A percentile compares a stretch with the other conserved stretches of the same genome.
Evolutionary conservation across 164 flowering plant species (phyloP).

Genomic region (Akebia trifoliata): DNA sequence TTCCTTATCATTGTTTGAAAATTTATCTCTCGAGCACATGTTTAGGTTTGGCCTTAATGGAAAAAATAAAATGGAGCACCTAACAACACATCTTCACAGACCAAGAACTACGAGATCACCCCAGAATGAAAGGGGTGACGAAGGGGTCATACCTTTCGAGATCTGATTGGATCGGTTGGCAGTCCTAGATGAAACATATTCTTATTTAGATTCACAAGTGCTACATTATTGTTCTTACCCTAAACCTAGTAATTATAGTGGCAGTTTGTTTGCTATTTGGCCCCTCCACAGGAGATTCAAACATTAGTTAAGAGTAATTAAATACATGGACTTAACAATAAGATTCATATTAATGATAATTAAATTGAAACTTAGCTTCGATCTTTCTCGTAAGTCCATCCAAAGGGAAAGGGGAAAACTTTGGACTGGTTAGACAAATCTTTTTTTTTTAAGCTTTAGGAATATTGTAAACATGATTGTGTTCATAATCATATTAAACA

Average conservation of each 20-base stretch:
- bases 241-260: neutral
- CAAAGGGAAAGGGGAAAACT: neutral
- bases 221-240: slow-evolving; percentile 3
- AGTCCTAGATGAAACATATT: neutral
- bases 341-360: neutral
- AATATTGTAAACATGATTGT: neutral
- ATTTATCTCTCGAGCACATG: too few species aligned
- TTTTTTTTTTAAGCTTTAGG: neutral
- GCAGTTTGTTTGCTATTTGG: too few species aligned
- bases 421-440: too few species aligned
- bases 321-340: neutral
- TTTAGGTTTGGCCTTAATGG: too few species aligned
- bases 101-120: too few species aligned
- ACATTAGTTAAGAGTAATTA: neutral
- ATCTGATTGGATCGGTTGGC: neutral
- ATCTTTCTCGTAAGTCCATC: neutral
- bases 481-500: neutral
- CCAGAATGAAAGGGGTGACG: neutral
- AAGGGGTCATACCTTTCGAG: neutral
- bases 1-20: too few species aligned
- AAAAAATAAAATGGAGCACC: too few species aligned
- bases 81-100: too few species aligned
- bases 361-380: neutral
- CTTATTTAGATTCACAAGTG: neutral
- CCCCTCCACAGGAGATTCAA: too few species aligned